Base-by-base conservation (phyloP, 345 rosid species). In the Aquilaria yunnanensis region DNA sequence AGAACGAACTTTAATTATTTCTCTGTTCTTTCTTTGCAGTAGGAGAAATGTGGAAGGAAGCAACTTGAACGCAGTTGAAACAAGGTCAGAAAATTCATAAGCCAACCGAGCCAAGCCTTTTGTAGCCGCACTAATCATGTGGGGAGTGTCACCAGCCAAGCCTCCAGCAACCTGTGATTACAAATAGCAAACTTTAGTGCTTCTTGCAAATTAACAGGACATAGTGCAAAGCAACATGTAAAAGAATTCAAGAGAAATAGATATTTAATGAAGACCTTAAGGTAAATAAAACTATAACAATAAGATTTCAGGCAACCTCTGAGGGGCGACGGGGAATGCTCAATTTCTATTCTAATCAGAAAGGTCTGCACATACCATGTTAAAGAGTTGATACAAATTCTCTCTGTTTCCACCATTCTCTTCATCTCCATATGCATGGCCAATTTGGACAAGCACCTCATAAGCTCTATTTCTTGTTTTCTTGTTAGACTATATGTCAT, bases 71-170 rank as follows among this genome's bases (percentile, higher is more conserved):
- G 89, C 92, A 65, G 76, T 79, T 70, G 95, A 75, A 67, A 94
- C 70, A 66, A 94, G 96, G 62, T 90, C 99, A 16, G 97, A 81
- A 55, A 94, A 94, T 78, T 94, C 99, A 63, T 94, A 88, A 47
- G 96, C 86, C 76, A 90, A 72, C 62, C 97, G 96, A 70, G 99
- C 96, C 68, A 94, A 72, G 68, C 96, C 99, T 81, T 85, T 94
- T 60, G 84, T 84, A 14, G 97, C 97, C 68, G 97, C 97, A 82
- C 97, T 94, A 70, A 94, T 84, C 96, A 90, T 84, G 73, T 90
- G 93, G 62, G 99, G 97, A 76, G 84, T 81, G 74, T 91, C 93
- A 67, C 95, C 92, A 48, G 95, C 97, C 80, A 94, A 63, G 56
- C 97, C 90, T 74, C 93, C 95, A 75, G 96, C 99, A 54, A 90